Base-by-base conservation (phyloP, 345 rosid species). In the Boechera divaricarpa region DNA sequence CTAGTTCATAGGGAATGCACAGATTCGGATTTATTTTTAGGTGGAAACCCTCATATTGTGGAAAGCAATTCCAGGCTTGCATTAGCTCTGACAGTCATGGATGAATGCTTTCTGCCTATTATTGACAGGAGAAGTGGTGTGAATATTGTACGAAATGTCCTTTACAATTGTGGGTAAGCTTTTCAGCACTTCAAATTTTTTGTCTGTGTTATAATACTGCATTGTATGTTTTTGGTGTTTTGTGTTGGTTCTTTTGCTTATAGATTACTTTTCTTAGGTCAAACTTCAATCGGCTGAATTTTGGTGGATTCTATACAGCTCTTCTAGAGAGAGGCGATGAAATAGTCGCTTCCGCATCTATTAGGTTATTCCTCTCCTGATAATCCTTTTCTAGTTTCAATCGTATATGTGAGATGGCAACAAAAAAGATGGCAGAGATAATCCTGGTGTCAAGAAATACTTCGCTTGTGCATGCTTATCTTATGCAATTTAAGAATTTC, bases 261-360 rank as follows among this genome's bases (percentile, higher is more conserved):
- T 48, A n/a, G 70, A 18, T 57, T 67, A 55, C 57, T 71, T 66
- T 58, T 73, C 38, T 5, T 70, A 93, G 98, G 56, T 93, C 97
- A 58, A 91, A 93, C 85, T 91, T 91, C 79, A 88, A 86, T 65
- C 77, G 98, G 77, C 83, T 93, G 56, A 91, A 91, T 72, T 93
- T 83, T 75, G 62, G 83, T 72, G 92, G 98, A 49, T 93, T 93
- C 80, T 91, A 89, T 70, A 84, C 95, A 65, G 90, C 84, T 77
- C 79, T 91, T 65, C 77, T 93, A 75, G 98, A 93, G 82, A 91
- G 90, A 78, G 98, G 95, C n/a, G 97, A 93, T 41, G 97, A 93
- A 78, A 87, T 91, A 74, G 87, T 91, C 60, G 89, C 90, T 36
- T 87, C 89, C 32, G 93, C 98, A 68, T 93, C 95, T 76, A 76